Base-by-base conservation (phyloP, 352 stramenopile genomes). In the Pythium chondricola region DNA sequence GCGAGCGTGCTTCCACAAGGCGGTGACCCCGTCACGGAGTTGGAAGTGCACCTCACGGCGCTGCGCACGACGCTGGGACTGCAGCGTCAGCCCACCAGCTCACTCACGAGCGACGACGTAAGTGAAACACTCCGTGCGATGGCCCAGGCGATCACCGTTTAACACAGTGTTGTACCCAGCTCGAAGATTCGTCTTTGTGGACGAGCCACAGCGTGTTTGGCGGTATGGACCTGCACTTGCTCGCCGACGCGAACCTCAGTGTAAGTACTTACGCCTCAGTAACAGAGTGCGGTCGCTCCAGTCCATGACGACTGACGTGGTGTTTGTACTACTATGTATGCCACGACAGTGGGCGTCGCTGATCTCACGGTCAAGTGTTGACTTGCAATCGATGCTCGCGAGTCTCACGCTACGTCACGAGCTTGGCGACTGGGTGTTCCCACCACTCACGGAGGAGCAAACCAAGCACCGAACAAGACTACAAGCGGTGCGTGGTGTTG, bases 321-420 rank as follows among this genome's bases (percentile, higher is more conserved):
- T 14, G 3, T 4, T 8, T 29, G 8, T 40, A 25, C 43, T 52
- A 8, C 13, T 48, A 18, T 25, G n/a, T 25, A 33, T 24, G 11
- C 17, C n/a, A 42, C 16, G 38, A 55, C 25, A 85, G 73, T 88
- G 71, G 65, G 9, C 50, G 24, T 57, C 63, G 10, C 41, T 84
- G 17, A 80, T 85, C 35, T 69, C 69, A 7, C 56, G 67, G n/a
- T 78, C 62, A 16, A 71, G 63, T 30, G 52, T 88, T 17, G 24
- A 58, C 4, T 51, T 53, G 7, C 42, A 63, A 18, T 27, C 30
- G 1, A 38, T 87, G 20, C 33, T 81, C 7, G 38, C 50, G 2
- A 58, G 62, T 17, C 41, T 87, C 3, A 44, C 54, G 6, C 67
- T 69, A 25, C 70, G 75, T 2, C 72, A 80, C n/a, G 75, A 87